Percentiles rank a stretch among this genome's conserved stretches.
Evolutionary conservation across 345 rosid genomes (phyloP).

Genomic region (Pistacia integerrima): DNA sequence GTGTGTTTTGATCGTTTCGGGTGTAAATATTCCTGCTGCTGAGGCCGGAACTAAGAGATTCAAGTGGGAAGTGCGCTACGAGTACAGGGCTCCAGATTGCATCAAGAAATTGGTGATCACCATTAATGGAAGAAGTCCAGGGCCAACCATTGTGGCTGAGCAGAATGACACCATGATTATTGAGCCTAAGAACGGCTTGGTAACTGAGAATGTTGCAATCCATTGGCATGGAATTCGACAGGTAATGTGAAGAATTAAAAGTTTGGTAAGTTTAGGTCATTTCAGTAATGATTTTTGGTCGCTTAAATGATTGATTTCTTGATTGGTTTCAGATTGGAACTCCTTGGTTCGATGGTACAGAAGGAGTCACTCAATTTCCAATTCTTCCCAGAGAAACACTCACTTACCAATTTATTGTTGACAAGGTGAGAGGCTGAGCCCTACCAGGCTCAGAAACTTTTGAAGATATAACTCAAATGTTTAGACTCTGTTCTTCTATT

Average conservation of each 20-base stretch:
- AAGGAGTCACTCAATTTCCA: slow-evolving; percentile 74
- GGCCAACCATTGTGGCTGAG: slow-evolving; percentile 61
- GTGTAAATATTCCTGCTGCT: slow-evolving; percentile 10
- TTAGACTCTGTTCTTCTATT: too few species aligned
- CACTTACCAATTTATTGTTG: slow-evolving; percentile 61
- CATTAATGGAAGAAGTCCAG: slow-evolving; percentile 63
- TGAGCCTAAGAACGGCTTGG: slow-evolving; percentile 60
- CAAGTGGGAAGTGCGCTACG: slow-evolving; percentile 72
- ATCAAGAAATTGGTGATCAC: slow-evolving; percentile 60
- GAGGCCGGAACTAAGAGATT: slow-evolving; percentile 44
- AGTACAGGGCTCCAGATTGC: slow-evolving; percentile 67
- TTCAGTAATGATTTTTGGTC: neutral
- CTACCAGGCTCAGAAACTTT: too few species aligned
- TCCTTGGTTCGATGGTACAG: slow-evolving; percentile 78
- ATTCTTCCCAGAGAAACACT: slow-evolving; percentile 68
- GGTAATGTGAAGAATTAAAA: slow-evolving; percentile 19
- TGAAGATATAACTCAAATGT: too few species aligned
- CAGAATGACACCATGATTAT: slow-evolving; percentile 71
- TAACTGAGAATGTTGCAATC: slow-evolving; percentile 60
- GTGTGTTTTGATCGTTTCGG: neutral
- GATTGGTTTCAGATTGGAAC: slow-evolving; percentile 48
- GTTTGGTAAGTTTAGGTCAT: neutral
- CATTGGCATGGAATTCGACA: slow-evolving; percentile 89
- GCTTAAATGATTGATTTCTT: neutral
- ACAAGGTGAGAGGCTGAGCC: slow-evolving; percentile 44